Percentiles rank a stretch among this genome's conserved stretches.
Conservation (phyloP, 2,329 filamentous ascomycete genomes). For the Clonostachys chloroleuca region DNA sequence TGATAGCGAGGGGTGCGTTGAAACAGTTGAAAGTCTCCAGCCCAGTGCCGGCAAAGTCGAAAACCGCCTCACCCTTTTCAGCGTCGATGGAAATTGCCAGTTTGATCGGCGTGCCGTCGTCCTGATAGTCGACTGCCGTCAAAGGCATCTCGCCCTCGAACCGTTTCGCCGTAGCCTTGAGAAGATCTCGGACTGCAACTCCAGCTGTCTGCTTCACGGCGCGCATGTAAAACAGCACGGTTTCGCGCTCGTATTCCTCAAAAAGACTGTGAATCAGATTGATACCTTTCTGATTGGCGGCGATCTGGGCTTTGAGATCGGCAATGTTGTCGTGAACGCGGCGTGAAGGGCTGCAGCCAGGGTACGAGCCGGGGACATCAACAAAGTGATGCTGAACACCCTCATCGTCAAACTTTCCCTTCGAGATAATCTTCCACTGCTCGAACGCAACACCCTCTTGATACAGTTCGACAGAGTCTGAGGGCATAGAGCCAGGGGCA, state of each 20-base stretch:
- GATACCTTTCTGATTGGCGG: neutral
- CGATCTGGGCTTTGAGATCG: conserved; percentile 55
- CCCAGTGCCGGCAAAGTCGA: conserved; percentile 28
- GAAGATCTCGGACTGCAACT: conserved; percentile 2
- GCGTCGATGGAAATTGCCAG: conserved; percentile 30
- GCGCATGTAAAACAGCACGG: conserved; percentile 77
- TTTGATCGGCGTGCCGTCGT: conserved; percentile 26
- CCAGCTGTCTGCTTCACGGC: conserved; percentile 77
- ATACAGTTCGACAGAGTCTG: conserved; percentile 31
- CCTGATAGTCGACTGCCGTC: conserved; percentile 22
- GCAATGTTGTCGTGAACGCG: conserved; percentile 81
- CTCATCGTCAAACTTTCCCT: conserved; percentile 25
- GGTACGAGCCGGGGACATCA: conserved; percentile 2
- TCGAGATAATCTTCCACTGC: conserved; percentile 27
- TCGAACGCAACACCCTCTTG: conserved; percentile 35
- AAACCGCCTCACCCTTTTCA: conserved; percentile 29
- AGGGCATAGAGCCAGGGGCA: conserved; percentile 30
- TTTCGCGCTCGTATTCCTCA: conserved; percentile 68
- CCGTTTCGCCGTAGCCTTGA: conserved; percentile 63
- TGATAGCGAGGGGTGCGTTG: conserved; percentile 28
- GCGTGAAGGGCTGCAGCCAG: conserved; percentile 48
- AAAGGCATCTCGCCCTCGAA: conserved; percentile 39
- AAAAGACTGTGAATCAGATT: conserved; percentile 49
- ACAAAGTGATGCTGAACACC: neutral
- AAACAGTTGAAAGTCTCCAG: conserved; percentile 24